These are phyloP conservation scores for Exophiala alcalophila DNA, from an alignment of 2,329 filamentous ascomycete species.

Conservation along the genomic window DNA sequence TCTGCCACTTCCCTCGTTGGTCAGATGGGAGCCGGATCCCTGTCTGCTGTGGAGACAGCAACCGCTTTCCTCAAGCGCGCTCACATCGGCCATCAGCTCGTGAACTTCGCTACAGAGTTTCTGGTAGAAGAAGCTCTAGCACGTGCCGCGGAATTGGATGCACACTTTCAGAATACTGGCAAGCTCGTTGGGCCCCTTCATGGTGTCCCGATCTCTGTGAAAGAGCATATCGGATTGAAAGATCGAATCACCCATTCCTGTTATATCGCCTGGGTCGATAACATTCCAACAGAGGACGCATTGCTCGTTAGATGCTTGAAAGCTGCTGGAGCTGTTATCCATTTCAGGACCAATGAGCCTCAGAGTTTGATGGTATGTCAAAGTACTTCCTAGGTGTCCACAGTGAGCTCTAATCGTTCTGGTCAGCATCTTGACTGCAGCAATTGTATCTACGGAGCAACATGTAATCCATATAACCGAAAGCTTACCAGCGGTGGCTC, in stretches of 20 bases:
- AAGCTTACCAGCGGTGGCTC: conserved; percentile 52
- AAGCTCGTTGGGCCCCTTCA: conserved; percentile 32
- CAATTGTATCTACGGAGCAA: conserved; percentile 41
- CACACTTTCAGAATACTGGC: conserved; percentile 26
- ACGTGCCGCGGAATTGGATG: conserved; percentile 31
- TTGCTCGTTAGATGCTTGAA: conserved; percentile 38
- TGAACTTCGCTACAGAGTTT: conserved; percentile 37
- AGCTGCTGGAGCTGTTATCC: conserved; percentile 40
- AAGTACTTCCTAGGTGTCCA: no score
- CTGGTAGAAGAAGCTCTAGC: conserved; percentile 31
- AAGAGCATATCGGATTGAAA: conserved; percentile 33
- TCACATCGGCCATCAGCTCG: conserved; percentile 28
- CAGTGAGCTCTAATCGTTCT: no score
- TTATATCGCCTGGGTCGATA: conserved; percentile 38
- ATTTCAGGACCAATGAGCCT: conserved; percentile 55
- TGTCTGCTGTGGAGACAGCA: conserved; percentile 24
- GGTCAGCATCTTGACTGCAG: conserved; percentile 36
- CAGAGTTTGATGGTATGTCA: conserved; percentile 48
- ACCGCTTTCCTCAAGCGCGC: conserved; percentile 30
- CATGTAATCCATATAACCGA: conserved; percentile 54
- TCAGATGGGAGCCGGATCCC: conserved; percentile 33
- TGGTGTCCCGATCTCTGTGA: conserved; percentile 34
- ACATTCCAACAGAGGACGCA: conserved; percentile 30
- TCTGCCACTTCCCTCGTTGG: conserved; percentile 45
- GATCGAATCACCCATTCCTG: conserved; percentile 29